phyloP scores from a whole-genome alignment of 495 filamentous ascomycete genomes.

The Podospora sp. region DNA sequence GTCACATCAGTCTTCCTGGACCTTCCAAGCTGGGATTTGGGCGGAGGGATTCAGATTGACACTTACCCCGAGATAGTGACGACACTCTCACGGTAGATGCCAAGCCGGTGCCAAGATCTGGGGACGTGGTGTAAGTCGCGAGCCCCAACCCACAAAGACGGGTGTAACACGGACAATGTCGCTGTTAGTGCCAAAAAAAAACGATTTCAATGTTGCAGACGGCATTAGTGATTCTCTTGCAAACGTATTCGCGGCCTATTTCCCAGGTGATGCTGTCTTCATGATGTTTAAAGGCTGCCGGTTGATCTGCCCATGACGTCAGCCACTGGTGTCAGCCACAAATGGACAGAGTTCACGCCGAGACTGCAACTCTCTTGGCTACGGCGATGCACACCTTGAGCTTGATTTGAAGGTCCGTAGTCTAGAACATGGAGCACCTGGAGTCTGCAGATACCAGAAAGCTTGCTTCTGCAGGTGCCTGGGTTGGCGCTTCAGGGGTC shows the following conservation, averaged over 20 bases:
- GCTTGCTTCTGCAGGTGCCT: not conserved
- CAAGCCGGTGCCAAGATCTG: constrained; percentile 24
- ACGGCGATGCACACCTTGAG: not conserved
- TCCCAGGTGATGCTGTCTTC: not conserved
- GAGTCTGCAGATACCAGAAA: not conserved
- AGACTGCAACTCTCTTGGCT: constrained; percentile 10
- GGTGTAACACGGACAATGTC: not conserved
- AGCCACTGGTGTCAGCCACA: constrained; percentile 1
- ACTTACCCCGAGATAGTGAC: not conserved
- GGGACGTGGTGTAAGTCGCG: constrained; percentile 9
- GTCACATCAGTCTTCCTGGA: too few species aligned
- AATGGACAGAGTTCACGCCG: not conserved
- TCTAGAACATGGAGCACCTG: not conserved
- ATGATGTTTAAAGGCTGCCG: not conserved
- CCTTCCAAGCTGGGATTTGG: too few species aligned
- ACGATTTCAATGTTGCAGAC: not conserved
- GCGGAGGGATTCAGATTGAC: not conserved
- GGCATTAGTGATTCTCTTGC: not conserved
- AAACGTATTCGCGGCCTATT: not conserved
- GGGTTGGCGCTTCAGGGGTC: not conserved
- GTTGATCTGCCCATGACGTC: constrained; percentile 10
- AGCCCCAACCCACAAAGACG: not conserved
- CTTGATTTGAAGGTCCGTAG: not conserved
- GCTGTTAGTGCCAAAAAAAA: not conserved
- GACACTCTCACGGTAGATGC: not conserved